These are phyloP conservation scores for Xylaria sp. DNA, from an alignment of 2,329 filamentous ascomycete species.

Conservation along the genomic window DNA sequence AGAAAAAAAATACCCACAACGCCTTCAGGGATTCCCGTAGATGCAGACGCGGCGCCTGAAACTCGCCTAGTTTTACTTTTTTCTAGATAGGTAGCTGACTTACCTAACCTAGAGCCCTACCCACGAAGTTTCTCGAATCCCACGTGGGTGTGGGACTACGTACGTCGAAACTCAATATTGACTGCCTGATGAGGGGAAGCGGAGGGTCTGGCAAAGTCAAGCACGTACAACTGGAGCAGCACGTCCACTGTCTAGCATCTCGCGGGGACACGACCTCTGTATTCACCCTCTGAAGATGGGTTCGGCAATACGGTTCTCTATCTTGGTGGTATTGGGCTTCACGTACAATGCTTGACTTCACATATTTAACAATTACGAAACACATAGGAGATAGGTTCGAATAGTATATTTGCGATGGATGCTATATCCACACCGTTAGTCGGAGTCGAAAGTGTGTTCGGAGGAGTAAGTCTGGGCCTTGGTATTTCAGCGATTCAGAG, in stretches of 20 bases:
- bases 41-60: background rate
- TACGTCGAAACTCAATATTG: background rate
- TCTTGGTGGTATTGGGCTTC: background rate
- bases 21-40: background rate
- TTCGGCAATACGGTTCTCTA: background rate
- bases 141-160: background rate
- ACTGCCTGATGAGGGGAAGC: background rate
- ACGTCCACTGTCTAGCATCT: background rate
- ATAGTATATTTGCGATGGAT: background rate
- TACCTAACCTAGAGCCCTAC: background rate
- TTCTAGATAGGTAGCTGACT: background rate
- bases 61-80: background rate
- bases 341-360: background rate
- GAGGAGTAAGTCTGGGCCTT: background rate
- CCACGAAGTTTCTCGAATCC: background rate
- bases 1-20: background rate
- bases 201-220: background rate
- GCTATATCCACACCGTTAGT: background rate
- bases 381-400: background rate
- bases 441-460: background rate
- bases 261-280: background rate
- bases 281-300: background rate
- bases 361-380: background rate
- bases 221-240: background rate
- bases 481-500: slow-evolving; percentile 1